phyloP scores from a whole-genome alignment of 148 eudicot species.

The Nepenthes gracilis region DNA sequence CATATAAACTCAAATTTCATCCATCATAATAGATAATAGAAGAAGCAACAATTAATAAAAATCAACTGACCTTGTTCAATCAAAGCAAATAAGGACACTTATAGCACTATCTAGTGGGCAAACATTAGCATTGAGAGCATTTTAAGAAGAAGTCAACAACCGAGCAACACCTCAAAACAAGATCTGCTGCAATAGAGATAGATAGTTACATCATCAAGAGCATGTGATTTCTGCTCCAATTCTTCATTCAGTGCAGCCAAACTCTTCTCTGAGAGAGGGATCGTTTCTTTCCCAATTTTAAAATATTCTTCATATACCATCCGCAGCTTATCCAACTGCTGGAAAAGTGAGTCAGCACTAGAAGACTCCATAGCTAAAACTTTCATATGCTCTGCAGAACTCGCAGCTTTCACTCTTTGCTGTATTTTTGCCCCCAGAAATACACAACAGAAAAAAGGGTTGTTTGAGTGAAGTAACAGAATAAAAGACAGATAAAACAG shows the following conservation, averaged over 20 bases:
- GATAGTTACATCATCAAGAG: conserved; percentile 84
- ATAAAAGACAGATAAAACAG: not conserved
- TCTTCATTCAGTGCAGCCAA: conserved; percentile 60
- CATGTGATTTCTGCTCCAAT: conserved; percentile 62
- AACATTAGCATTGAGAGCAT: no score
- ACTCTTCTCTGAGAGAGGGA: conserved; percentile 66
- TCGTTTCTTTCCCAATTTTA: conserved; percentile 48
- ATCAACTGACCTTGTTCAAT: not conserved
- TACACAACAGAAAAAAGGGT: not conserved
- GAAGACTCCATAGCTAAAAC: conserved; percentile 32
- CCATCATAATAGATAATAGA: not conserved
- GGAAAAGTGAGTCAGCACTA: conserved; percentile 50
- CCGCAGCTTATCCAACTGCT: conserved; percentile 82
- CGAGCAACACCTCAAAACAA: not conserved
- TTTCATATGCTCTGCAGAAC: conserved; percentile 41
- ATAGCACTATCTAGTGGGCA: not conserved
- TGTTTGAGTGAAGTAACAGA: not conserved
- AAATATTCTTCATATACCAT: conserved; percentile 69
- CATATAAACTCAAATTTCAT: not conserved
- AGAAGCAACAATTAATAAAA: not conserved
- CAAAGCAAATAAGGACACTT: not conserved
- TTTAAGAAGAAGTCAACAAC: no score
- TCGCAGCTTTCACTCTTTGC: conserved; percentile 59
- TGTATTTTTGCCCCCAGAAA: conserved; percentile 10
- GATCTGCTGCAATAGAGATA: conserved; percentile 4